Conservation (phyloP, 73 alveolate genomes). For the Uronychia binucleata region DNA sequence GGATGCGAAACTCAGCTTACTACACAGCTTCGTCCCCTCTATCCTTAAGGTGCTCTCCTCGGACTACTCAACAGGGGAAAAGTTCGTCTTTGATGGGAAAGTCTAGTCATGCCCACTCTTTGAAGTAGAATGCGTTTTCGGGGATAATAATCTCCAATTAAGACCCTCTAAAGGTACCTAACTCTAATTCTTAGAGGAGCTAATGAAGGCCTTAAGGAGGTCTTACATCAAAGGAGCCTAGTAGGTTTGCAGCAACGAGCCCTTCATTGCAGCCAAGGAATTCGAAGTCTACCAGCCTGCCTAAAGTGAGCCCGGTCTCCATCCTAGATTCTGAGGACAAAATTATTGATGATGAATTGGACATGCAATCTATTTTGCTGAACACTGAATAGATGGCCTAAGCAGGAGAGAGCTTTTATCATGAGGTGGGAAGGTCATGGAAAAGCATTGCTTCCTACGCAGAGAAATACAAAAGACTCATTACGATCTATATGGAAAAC, state of each 20-base stretch:
- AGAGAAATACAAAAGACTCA: slow-evolving; percentile 42
- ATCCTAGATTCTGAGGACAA: slow-evolving; percentile 71
- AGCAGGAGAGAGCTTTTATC: slow-evolving; percentile 53
- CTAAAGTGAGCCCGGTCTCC: no score
- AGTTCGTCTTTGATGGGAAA: slow-evolving; percentile 36
- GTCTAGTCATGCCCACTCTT: slow-evolving; percentile 57
- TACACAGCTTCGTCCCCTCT: slow-evolving; percentile 23
- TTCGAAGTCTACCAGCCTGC: slow-evolving; percentile 54
- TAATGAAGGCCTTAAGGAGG: slow-evolving; percentile 62
- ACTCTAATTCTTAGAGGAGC: no score
- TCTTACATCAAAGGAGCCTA: slow-evolving; percentile 62
- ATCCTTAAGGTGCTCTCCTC: slow-evolving; percentile 27
- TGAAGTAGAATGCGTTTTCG: slow-evolving; percentile 45
- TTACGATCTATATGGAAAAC: slow-evolving; percentile 69
- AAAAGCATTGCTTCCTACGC: slow-evolving; percentile 54
- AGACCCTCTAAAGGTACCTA: slow-evolving; percentile 48
- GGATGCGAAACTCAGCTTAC: slow-evolving; percentile 86
- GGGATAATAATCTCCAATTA: slow-evolving; percentile 29
- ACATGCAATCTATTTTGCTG: slow-evolving; percentile 59
- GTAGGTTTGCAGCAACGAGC: slow-evolving; percentile 62
- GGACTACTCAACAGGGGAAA: slow-evolving; percentile 33
- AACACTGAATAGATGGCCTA: slow-evolving; percentile 61
- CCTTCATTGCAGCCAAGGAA: slow-evolving; percentile 61
- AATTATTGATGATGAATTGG: slow-evolving; percentile 61
- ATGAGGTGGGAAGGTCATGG: slow-evolving; percentile 59